These are phyloP conservation scores for Candida broadrunensis DNA, from an alignment of 805 yeast species.

Conservation along the genomic window DNA sequence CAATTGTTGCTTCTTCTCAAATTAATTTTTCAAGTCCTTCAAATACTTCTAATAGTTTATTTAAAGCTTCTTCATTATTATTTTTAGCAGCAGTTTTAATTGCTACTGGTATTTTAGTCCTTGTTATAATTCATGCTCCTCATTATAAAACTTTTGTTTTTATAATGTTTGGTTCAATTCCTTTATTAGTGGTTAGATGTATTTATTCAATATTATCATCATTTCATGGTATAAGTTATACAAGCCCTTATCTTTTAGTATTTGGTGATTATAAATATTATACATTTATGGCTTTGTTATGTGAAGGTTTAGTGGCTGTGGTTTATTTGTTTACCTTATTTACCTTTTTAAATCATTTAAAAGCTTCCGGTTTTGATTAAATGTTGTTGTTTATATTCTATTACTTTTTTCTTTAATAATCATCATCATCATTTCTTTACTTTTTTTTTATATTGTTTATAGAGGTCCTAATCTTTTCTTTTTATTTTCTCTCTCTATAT, in stretches of 20 bases:
- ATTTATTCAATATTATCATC: slow-evolving; percentile 12
- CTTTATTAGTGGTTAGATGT: slow-evolving; percentile 9
- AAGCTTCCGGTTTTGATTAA: background rate
- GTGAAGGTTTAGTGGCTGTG: slow-evolving; percentile 1
- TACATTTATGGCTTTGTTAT: slow-evolving; percentile 13
- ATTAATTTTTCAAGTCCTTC: slow-evolving; percentile 1
- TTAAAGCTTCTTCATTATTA: slow-evolving; percentile 9
- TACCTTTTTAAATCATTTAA: background rate
- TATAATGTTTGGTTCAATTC: slow-evolving; percentile 5
- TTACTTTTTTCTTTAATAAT: no score
- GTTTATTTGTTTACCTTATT: slow-evolving; percentile 1
- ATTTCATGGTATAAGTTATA: slow-evolving; percentile 8
- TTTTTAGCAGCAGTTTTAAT: slow-evolving; percentile 9
- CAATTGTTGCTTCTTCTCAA: slow-evolving; percentile 9
- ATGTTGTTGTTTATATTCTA: no score
- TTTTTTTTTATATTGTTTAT: no score
- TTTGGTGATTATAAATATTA: slow-evolving; percentile 12
- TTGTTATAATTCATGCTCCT: background rate
- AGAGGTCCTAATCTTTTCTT: no score
- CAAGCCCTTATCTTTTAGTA: slow-evolving; percentile 8
- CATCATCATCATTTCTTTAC: no score
- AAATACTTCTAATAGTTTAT: background rate
- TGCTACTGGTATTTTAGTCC: slow-evolving; percentile 2
- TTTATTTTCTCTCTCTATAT: no score
- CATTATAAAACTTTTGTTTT: background rate